These are phyloP conservation scores for Gamarada debralockiae DNA, from an alignment of 495 filamentous ascomycete genomes.

Conservation along the genomic window DNA sequence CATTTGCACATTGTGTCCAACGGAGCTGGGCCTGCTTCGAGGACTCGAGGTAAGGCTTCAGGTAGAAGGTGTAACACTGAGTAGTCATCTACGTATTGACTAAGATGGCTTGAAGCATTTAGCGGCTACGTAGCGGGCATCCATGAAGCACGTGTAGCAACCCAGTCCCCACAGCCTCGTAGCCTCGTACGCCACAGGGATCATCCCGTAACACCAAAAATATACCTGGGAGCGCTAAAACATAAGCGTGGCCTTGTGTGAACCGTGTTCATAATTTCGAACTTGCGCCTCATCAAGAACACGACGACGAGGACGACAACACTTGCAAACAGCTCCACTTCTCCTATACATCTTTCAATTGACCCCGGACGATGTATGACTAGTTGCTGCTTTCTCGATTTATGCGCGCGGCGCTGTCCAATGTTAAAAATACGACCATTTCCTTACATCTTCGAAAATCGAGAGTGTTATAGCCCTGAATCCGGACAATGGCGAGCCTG, in stretches of 20 bases:
- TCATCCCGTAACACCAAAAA: not conserved
- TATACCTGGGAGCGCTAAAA: no score
- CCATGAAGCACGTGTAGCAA: not conserved
- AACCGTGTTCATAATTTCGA: slow-evolving; percentile 27
- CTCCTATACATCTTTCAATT: slow-evolving; percentile 11
- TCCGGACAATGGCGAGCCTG: slow-evolving; percentile 16
- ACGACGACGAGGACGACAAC: slow-evolving; percentile 5
- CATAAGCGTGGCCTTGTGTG: slow-evolving; percentile 16
- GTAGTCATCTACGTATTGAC: no score
- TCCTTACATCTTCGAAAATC: slow-evolving; percentile 5
- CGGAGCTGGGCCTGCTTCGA: no score
- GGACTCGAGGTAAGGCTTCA: no score
- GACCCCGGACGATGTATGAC: not conserved
- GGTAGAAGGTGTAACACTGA: no score
- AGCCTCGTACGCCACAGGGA: slow-evolving; percentile 14
- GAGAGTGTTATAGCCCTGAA: not conserved
- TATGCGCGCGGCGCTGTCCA: slow-evolving; percentile 1
- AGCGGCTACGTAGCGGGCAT: not conserved
- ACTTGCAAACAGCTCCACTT: slow-evolving; percentile 5
- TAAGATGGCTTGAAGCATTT: no score
- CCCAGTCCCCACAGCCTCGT: not conserved
- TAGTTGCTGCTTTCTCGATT: no score
- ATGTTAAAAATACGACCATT: slow-evolving; percentile 5
- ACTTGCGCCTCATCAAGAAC: not conserved
- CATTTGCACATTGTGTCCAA: no score